Evolutionary conservation across 805 yeast species (phyloP).

Genomic region (Danielozyma ontarioensis): DNA sequence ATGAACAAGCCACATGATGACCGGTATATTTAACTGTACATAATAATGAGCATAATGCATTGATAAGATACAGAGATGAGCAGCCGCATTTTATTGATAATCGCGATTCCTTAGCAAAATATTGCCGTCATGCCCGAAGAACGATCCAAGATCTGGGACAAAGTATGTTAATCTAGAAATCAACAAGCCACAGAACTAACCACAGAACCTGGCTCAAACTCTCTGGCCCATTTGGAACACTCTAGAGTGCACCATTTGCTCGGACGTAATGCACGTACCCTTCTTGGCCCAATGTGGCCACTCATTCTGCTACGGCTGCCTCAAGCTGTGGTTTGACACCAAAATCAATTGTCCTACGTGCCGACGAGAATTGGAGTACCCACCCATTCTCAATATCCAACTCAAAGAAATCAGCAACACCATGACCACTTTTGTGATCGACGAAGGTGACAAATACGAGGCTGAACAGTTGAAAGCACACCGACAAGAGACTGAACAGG

Average conservation of each 20-base stretch:
- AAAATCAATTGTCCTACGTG: constrained; percentile 68
- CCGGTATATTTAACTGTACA: constrained; percentile 2
- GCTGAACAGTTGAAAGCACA: constrained; percentile 16
- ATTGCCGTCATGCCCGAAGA: neutral
- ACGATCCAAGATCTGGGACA: constrained; percentile 3
- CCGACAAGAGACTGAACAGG: constrained; percentile 21
- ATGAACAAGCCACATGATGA: constrained; percentile 5
- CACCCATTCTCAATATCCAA: constrained; percentile 51
- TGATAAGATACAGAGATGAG: neutral
- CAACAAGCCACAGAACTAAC: neutral
- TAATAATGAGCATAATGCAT: neutral
- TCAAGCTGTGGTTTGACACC: constrained; percentile 56
- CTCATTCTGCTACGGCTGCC: constrained; percentile 63
- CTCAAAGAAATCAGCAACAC: constrained; percentile 42
- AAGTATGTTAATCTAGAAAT: constrained; percentile 4
- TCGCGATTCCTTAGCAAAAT: too few species aligned
- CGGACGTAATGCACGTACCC: constrained; percentile 64
- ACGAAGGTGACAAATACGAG: constrained; percentile 21
- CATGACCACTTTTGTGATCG: constrained; percentile 35
- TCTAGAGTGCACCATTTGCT: constrained; percentile 60
- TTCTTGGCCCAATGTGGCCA: constrained; percentile 66
- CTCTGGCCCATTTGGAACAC: constrained; percentile 17
- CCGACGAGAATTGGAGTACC: constrained; percentile 40
- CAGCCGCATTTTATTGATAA: too few species aligned
- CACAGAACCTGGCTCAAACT: constrained; percentile 8